phyloP scores from a whole-genome alignment of 441 rosid genomes.

The Aleurites moluccanus region DNA sequence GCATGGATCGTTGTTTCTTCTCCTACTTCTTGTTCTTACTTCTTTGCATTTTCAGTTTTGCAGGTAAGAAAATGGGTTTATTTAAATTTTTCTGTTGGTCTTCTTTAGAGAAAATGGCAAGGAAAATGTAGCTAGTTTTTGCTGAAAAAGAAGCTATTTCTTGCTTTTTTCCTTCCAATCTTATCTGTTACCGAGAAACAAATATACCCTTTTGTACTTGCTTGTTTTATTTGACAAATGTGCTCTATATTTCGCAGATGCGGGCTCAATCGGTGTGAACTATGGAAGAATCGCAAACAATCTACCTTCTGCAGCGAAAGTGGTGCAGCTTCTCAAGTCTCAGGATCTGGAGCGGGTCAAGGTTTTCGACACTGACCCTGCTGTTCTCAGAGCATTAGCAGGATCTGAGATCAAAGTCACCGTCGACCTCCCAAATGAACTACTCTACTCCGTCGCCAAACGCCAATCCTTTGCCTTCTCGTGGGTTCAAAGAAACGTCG shows the following conservation, averaged over 20 bases:
- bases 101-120: neutral
- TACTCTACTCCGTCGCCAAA: conserved; percentile 55
- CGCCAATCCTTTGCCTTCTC: conserved; percentile 42
- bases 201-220: neutral
- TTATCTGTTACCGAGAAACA: too few species aligned
- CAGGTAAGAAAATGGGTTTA: conserved; percentile 33
- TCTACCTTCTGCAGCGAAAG: conserved; percentile 68
- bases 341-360: conserved; percentile 69
- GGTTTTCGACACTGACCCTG: conserved; percentile 68
- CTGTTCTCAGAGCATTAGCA: conserved; percentile 67
- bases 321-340: conserved; percentile 69
- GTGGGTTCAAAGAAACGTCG: conserved; percentile 65
- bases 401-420: conserved; percentile 73
- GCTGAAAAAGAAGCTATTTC: too few species aligned
- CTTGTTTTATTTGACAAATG: neutral
- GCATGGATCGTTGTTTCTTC: conserved; percentile 32
- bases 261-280: conserved; percentile 81
- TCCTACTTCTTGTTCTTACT: conserved; percentile 27
- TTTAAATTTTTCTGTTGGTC: neutral
- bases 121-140: too few species aligned
- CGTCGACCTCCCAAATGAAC: conserved; percentile 72
- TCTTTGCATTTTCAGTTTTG: conserved; percentile 28
- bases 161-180: too few species aligned
- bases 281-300: conserved; percentile 79
- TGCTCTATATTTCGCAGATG: conserved; percentile 40